A percentile compares a stretch with the other conserved stretches of the same genome.
phyloP scores from a whole-genome alignment of 331 rosid species.

The Arachis monticola region DNA sequence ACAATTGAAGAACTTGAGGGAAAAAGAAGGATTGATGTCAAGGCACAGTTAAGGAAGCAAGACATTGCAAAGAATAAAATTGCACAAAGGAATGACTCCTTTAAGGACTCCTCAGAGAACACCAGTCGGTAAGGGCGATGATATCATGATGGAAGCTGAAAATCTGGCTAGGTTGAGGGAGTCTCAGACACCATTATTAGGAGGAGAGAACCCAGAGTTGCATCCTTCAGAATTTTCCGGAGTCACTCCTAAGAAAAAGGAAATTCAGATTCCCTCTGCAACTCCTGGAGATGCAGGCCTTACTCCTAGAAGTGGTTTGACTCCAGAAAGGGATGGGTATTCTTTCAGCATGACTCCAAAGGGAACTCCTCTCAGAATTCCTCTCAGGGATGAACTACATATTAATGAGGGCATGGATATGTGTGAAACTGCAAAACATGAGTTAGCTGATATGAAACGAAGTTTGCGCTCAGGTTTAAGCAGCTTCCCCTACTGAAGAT shows the following conservation, averaged over 20 bases:
- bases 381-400: constrained; percentile 74
- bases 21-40: constrained; percentile 79
- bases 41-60: constrained; percentile 86
- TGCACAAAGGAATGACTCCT: constrained; percentile 82
- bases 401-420: constrained; percentile 81
- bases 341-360: constrained; percentile 82
- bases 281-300: constrained; percentile 83
- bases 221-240: constrained; percentile 98
- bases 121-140: constrained; percentile 91
- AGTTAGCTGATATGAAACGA: constrained; percentile 72
- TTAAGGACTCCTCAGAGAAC: constrained; percentile 92
- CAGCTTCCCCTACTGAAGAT: constrained; percentile 34
- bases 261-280: constrained; percentile 83
- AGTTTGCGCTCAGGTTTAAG: constrained; percentile 71
- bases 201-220: constrained; percentile 89
- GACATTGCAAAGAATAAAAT: constrained; percentile 42
- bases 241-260: constrained; percentile 86
- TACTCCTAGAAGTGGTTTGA: constrained; percentile 86
- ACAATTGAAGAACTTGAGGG: constrained; percentile 98
- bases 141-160: constrained; percentile 97
- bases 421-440: constrained; percentile 71
- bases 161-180: constrained; percentile 94
- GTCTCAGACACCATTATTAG: constrained; percentile 51
- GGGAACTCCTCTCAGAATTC: constrained; percentile 66
- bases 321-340: constrained; percentile 85